Evolutionary conservation across 345 rosid genomes (phyloP).

Genomic region (Trapa incisa): DNA sequence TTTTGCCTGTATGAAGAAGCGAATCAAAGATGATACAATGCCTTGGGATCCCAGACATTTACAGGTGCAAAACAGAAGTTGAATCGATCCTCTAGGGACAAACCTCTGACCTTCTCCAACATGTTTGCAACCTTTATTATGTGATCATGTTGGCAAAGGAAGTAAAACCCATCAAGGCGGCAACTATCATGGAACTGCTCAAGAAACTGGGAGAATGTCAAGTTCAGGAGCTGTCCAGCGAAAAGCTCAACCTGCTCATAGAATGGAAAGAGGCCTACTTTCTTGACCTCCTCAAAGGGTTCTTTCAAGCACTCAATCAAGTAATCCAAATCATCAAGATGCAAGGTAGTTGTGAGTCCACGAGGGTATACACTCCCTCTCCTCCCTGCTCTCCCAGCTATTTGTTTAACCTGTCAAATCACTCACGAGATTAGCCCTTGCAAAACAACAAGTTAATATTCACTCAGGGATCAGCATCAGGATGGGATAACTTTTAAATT

Average conservation of each 20-base stretch:
- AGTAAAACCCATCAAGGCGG: constrained; percentile 75
- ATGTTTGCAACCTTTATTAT: constrained; percentile 90
- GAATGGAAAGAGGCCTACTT: constrained; percentile 82
- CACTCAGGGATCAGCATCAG: background rate
- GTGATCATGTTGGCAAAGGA: constrained; percentile 66
- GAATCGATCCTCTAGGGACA: constrained; percentile 79
- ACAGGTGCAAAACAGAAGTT: constrained; percentile 96
- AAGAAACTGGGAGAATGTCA: constrained; percentile 49
- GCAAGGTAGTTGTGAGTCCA: constrained; percentile 75
- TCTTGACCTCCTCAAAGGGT: constrained; percentile 69
- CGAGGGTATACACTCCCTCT: constrained; percentile 84
- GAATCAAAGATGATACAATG: constrained; percentile 74
- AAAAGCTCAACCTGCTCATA: constrained; percentile 90
- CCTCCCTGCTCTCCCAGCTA: constrained; percentile 94
- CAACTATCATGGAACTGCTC: constrained; percentile 70
- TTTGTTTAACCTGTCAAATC: constrained; percentile 50
- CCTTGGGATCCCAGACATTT: constrained; percentile 78
- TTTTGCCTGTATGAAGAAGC: constrained; percentile 60
- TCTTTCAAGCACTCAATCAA: constrained; percentile 73
- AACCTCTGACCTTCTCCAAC: constrained; percentile 69
- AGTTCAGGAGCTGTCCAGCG: constrained; percentile 49
- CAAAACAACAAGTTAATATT: background rate
- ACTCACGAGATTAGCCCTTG: background rate
- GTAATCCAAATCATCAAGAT: constrained; percentile 58
- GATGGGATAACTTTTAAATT: background rate